Base-by-base conservation (phyloP, 106 monocot genomes). In the Dioscorea dumetorum region DNA sequence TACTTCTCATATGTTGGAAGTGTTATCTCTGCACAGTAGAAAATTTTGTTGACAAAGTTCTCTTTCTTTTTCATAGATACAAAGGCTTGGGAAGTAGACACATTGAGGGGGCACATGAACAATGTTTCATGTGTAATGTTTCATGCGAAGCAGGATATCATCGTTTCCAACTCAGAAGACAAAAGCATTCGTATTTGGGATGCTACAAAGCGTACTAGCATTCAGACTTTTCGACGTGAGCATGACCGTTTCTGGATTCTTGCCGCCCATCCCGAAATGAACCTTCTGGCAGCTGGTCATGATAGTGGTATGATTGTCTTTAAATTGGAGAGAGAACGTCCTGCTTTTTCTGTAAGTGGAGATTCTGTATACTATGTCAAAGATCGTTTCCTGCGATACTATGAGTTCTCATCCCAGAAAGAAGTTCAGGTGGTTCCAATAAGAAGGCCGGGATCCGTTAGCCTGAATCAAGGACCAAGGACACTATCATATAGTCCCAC, bases 41-140 rank as follows among this genome's bases (percentile, higher is more conserved):
- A 10, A 41, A 54, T 19, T 18, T 54, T 19, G 19, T 19, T 54
- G 54, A 54, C 13, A 15, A 54, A 4, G 9, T 54, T 41, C 18
- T 54, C 12, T 54, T 54, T 49, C 32, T 60, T 50, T 53, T 53
- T 61, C 48, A 41, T 69, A 85, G 85, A 89, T 73, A 76, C 85
- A 64, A 90, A 90, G 64, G 90, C 90, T 49, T 90, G 82, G 85
- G 85, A 90, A 70, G 85, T 90, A 34, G 85, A 90, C 68, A 90
- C 90, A 22, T 54, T 90, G 76, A 72, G 85, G 48, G 85, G 90
- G 22, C 90, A 90, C 72, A 90, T 85, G 90, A 90, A 85, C 54
- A 90, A 90, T 73, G 89, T 90, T 1, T 90, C 90, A 58, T 85
- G 83, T 66, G 85, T 85, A 31, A 82, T 85, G 84, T 84, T 88